Evolutionary conservation across 2,329 filamentous ascomycete species (phyloP).

Genomic region (Metarhizium guizhouense): DNA sequence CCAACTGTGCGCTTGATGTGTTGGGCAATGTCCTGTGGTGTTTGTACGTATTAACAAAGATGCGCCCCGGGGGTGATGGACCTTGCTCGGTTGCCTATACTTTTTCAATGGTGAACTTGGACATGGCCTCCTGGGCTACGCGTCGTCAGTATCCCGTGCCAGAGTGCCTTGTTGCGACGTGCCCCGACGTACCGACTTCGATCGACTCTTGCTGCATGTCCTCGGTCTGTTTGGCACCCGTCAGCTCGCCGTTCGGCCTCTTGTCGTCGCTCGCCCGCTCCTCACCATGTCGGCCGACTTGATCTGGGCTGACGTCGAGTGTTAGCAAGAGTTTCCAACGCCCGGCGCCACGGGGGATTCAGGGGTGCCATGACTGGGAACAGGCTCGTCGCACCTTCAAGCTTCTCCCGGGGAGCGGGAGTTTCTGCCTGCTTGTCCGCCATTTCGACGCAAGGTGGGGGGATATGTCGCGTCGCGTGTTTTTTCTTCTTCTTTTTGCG

Average conservation of each 20-base stretch:
- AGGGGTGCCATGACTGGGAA: neutral
- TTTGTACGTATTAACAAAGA: conserved; percentile 8
- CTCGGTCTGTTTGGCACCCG: conserved; percentile 57
- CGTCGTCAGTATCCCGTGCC: conserved; percentile 15
- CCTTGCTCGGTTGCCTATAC: conserved; percentile 20
- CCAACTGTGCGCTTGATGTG: conserved; percentile 87
- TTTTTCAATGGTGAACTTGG: conserved; percentile 55
- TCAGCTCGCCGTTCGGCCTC: conserved; percentile 16
- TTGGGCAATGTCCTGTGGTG: conserved; percentile 76
- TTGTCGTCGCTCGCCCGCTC: neutral
- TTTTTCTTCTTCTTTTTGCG: neutral
- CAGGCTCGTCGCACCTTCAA: conserved; percentile 50
- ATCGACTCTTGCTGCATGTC: conserved; percentile 96
- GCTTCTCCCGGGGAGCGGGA: conserved; percentile 58
- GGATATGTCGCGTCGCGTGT: neutral
- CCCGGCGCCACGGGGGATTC: no score
- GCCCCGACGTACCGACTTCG: conserved; percentile 70
- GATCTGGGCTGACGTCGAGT: conserved; percentile 62
- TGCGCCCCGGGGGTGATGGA: neutral
- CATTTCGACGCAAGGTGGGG: conserved; percentile 17
- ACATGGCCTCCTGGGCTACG: conserved; percentile 53
- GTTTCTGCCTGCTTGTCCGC: conserved; percentile 31
- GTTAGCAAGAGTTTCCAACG: conserved; percentile 4
- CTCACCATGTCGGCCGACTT: conserved; percentile 97
- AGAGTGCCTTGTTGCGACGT: neutral